Percentiles rank a stretch among this genome's conserved stretches.
phyloP scores from a whole-genome alignment of 371 early-diverging fungal genomes.

The Synchytrium microbalum region DNA sequence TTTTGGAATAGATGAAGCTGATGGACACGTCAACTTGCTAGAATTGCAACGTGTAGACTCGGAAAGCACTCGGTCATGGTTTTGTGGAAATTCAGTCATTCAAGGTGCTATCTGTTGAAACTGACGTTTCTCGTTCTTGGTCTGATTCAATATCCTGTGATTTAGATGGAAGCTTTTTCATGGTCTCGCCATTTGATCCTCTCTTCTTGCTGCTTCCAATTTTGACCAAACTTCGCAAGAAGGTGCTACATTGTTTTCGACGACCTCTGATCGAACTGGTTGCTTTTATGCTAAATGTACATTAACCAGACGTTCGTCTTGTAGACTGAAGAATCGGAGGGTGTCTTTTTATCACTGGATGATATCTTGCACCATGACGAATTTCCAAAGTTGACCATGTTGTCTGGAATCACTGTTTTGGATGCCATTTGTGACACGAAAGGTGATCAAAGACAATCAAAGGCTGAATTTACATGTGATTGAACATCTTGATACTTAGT shows the following conservation, averaged over 20 bases:
- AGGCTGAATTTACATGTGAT: not conserved
- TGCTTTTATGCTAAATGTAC: no score
- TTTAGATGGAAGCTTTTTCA: conserved; percentile 22
- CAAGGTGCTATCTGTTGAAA: no score
- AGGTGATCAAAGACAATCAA: no score
- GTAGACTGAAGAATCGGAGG: conserved; percentile 16
- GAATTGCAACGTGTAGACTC: not conserved
- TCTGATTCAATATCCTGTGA: no score
- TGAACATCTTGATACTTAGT: not conserved
- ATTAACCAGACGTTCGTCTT: no score
- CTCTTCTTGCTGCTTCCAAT: conserved; percentile 22
- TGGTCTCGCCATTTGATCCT: conserved; percentile 23
- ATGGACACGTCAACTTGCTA: not conserved
- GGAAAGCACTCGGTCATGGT: not conserved
- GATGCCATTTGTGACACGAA: conserved; percentile 10
- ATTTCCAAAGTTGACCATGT: conserved; percentile 1
- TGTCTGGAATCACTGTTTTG: not conserved
- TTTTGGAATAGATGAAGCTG: not conserved
- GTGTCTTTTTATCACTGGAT: conserved; percentile 14
- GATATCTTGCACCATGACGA: conserved; percentile 18
- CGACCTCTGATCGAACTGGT: no score
- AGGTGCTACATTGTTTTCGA: conserved; percentile 1
- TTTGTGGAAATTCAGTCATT: not conserved
- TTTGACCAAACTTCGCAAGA: conserved; percentile 11
- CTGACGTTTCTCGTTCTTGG: no score